Percentiles rank a stretch among this genome's conserved stretches.
These are phyloP conservation scores for Celoporthe dispersa DNA, from an alignment of 2,329 filamentous ascomycete species.

Conservation along the genomic window DNA sequence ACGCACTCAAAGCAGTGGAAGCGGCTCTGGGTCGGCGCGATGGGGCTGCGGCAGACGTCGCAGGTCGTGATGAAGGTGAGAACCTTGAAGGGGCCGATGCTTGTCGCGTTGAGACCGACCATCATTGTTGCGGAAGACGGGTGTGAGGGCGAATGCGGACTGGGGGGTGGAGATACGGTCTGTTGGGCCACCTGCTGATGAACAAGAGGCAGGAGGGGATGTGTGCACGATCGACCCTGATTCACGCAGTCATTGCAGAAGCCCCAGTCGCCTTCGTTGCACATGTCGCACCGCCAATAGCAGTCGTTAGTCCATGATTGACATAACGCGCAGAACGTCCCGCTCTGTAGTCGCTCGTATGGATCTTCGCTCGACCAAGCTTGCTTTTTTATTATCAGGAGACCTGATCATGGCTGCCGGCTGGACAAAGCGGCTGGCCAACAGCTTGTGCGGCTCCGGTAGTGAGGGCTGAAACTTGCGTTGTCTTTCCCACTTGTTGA, in stretches of 20 bases:
- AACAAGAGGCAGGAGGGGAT: conserved; percentile 77
- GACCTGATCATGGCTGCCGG: conserved; percentile 52
- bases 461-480: conserved; percentile 45
- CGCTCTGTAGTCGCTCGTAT: conserved; percentile 69
- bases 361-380: conserved; percentile 71
- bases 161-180: conserved; percentile 42
- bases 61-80: conserved; percentile 77
- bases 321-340: conserved; percentile 84
- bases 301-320: conserved; percentile 75
- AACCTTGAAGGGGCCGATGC: conserved; percentile 63
- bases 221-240: conserved; percentile 78
- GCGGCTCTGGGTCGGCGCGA: conserved; percentile 69
- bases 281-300: conserved; percentile 86
- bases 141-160: conserved; percentile 47
- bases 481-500: conserved; percentile 66
- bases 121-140: conserved; percentile 53
- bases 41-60: conserved; percentile 75
- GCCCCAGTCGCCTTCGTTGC: conserved; percentile 94
- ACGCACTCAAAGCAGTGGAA: conserved; percentile 83
- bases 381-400: conserved; percentile 57
- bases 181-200: conserved; percentile 51
- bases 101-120: conserved; percentile 50
- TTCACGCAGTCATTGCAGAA: conserved; percentile 90
- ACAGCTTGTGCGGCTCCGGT: conserved; percentile 61
- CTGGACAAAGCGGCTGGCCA: conserved; percentile 58